Percentiles rank a stretch among this genome's conserved stretches.
phyloP scores from a whole-genome alignment of 1,284 basidiomycete genomes.

The Vanrija sp. region DNA sequence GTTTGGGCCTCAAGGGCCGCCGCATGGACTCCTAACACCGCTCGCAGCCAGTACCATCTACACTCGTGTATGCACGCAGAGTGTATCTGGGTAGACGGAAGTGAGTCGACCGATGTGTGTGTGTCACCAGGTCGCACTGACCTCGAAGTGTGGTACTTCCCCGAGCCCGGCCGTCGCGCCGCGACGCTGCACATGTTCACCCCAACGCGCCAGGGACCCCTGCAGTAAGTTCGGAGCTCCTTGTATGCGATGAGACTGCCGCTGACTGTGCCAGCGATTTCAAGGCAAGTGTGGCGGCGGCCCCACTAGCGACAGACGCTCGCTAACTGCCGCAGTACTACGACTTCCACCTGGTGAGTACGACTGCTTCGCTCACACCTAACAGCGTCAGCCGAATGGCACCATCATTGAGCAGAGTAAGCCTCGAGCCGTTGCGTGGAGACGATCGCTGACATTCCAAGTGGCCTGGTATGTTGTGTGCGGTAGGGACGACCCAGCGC shows the following conservation, averaged over 20 bases:
- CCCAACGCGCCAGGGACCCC: conserved; percentile 17
- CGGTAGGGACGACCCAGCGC: too few relatives aligned
- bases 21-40: background rate
- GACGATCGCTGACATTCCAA: conserved; percentile 20
- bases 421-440: background rate
- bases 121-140: background rate
- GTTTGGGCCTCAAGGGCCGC: too few relatives aligned
- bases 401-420: conserved; percentile 13
- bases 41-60: conserved; percentile 19
- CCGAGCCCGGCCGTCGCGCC: conserved; percentile 24
- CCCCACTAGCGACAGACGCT: background rate
- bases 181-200: conserved; percentile 29
- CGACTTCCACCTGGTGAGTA: conserved; percentile 25
- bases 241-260: background rate
- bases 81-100: conserved; percentile 25
- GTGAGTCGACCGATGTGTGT: conserved; percentile 7
- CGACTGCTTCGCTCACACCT: conserved; percentile 1
- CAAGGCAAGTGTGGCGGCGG: conserved; percentile 4
- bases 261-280: conserved; percentile 13
- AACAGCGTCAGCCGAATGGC: conserved; percentile 14
- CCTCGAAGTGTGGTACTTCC: conserved; percentile 32
- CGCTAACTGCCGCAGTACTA: conserved; percentile 20
- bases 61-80: conserved; percentile 24
- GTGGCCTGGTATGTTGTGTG: conserved; percentile 17
- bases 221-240: conserved; percentile 19